These are phyloP conservation scores for Saccharomycopsis javanensis DNA, from an alignment of 805 yeast genomes.

Conservation along the genomic window DNA sequence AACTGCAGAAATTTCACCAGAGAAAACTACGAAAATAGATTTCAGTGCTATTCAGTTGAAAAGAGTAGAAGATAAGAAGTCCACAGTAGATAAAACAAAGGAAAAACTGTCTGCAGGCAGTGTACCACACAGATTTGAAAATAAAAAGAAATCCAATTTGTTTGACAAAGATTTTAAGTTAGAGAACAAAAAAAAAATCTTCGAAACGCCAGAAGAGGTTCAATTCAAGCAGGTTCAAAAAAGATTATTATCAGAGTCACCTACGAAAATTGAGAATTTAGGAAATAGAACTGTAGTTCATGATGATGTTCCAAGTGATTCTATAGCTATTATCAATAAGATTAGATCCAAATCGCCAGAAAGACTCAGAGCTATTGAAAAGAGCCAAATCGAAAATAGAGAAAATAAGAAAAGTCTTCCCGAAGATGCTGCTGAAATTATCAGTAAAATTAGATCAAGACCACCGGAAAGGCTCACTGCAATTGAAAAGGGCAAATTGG, in stretches of 20 bases:
- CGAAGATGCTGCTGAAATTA: slow-evolving; percentile 16
- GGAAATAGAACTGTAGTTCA: not conserved
- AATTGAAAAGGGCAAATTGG: slow-evolving; percentile 6
- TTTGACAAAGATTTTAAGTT: not conserved
- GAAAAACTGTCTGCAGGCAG: not conserved
- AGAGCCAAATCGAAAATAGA: not conserved
- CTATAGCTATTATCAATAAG: slow-evolving; percentile 16
- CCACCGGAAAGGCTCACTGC: slow-evolving; percentile 13
- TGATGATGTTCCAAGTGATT: slow-evolving; percentile 16
- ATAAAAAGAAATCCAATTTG: not conserved
- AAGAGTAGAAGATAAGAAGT: slow-evolving; percentile 4
- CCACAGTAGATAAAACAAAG: not conserved
- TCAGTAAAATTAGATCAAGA: slow-evolving; percentile 16
- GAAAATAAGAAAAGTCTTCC: slow-evolving; percentile 9
- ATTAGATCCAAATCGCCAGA: slow-evolving; percentile 17
- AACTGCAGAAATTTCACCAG: not conserved
- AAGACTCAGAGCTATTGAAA: slow-evolving; percentile 7
- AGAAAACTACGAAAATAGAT: not conserved
- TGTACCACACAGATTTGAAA: not conserved
- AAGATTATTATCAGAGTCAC: not conserved
- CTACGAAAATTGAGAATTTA: not conserved
- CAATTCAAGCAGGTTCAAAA: not conserved
- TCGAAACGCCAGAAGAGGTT: not conserved
- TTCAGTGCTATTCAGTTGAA: slow-evolving; percentile 5
- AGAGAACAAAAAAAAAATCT: not conserved